Evolutionary conservation across 441 rosid genomes (phyloP), one percentile per base, ranked within the genome.

Genomic region (Jatropha podagrica): DNA sequence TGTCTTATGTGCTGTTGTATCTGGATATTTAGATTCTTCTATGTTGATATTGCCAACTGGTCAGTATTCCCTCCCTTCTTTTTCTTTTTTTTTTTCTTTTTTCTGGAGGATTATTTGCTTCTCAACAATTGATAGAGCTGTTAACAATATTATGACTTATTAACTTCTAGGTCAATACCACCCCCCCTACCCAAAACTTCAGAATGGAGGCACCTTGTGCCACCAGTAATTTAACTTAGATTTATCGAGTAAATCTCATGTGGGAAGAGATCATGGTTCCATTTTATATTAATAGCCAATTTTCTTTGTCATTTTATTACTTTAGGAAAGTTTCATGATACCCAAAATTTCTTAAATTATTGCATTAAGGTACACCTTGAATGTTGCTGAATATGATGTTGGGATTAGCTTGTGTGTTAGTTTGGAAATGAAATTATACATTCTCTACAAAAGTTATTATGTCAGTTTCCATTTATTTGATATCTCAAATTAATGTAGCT

Each of bases 11-110:
- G 96, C 97, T 73, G 74, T 87, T 79, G 73, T 95, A 60, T 90
- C 96, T 13, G 98, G 96, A 72, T 81, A 80, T 78, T 87, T 95
- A 65, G 88, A 91, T 78, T 81, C 83, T 59, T 82, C 92, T 76
- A 77, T 78, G 13, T 78, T 95, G 84, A 82, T 83, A 71, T 81
- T 82, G 69, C 87, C 94, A 32, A 82, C 92, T 5, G 97, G 99
- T 95, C 79, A 77, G 78, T 65, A 32, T 74, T 62, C 48, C 32
- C 32, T 2, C 32, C 32, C 32, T 2, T 32, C 32, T 32, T 32
- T 32, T 54, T 2, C 32, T 32, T 2, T 32, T 32, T 32, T 54
- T 55, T 27, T 32, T 32, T 32, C 48, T 55, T 27, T 76, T 74
- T 51, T 67, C n/a, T 41, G 23, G 65, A 51, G 8, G 69, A 66